Evolutionary conservation across 2,329 filamentous ascomycete species (phyloP).

Genomic region (Didymella glomerata): DNA sequence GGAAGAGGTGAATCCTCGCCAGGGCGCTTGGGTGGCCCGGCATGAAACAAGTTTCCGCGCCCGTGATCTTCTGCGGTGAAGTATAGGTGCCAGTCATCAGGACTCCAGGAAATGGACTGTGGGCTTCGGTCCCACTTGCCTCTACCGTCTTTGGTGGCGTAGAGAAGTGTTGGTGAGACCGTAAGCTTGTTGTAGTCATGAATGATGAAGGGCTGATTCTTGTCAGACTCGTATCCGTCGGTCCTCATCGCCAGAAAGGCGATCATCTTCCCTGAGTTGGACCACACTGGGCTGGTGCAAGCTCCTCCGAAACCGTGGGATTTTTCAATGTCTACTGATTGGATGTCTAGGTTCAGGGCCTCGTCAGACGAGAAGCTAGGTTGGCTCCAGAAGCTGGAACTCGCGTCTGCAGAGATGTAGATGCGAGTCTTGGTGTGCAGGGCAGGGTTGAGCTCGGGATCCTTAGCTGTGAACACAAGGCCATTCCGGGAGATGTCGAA

Average conservation of each 20-base stretch:
- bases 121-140: conserved; percentile 68
- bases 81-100: conserved; percentile 68
- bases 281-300: conserved; percentile 73
- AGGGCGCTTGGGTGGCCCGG: conserved; percentile 24
- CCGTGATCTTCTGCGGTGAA: conserved; percentile 78
- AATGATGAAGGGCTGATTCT: conserved; percentile 71
- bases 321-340: conserved; percentile 62
- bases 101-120: conserved; percentile 59
- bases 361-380: conserved; percentile 21
- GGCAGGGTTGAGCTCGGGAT: conserved; percentile 74
- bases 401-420: conserved; percentile 68
- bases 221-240: conserved; percentile 82
- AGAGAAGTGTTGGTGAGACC: conserved; percentile 56
- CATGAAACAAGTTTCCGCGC: conserved; percentile 66
- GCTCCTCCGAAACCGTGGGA: conserved; percentile 71
- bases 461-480: conserved; percentile 78
- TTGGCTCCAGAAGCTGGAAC: conserved; percentile 64
- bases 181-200: conserved; percentile 66
- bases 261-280: conserved; percentile 72
- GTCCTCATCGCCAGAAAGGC: conserved; percentile 82
- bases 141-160: conserved; percentile 67
- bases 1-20: conserved; percentile 30
- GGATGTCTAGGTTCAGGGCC: conserved; percentile 49
- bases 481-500: conserved; percentile 76
- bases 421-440: conserved; percentile 83